phyloP scores from a whole-genome alignment of 768 basidiomycete genomes.

The Suillus cothurnatus region DNA sequence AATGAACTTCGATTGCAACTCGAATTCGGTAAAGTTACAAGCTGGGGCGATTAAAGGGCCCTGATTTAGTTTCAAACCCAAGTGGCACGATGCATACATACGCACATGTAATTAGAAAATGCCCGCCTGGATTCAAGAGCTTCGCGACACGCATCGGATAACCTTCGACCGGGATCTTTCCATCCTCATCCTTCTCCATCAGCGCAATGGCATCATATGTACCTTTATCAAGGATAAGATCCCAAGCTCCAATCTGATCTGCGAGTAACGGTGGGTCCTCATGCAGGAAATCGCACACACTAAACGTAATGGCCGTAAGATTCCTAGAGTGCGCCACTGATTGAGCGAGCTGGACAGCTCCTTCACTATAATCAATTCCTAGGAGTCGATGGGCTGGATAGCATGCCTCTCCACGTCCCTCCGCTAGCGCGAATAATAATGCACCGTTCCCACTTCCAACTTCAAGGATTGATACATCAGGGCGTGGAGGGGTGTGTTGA shows the following conservation, averaged over 20 bases:
- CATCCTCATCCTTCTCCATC: constrained; percentile 56
- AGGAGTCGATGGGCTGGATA: constrained; percentile 53
- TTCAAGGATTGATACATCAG: constrained; percentile 62
- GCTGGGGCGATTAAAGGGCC: constrained; percentile 40
- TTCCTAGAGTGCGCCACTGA: constrained; percentile 53
- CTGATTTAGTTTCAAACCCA: constrained; percentile 3
- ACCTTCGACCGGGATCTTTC: constrained; percentile 50
- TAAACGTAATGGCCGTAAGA: constrained; percentile 50
- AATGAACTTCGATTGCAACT: constrained; percentile 58
- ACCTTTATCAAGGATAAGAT: constrained; percentile 83
- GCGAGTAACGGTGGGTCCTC: constrained; percentile 45
- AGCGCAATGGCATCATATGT: constrained; percentile 87
- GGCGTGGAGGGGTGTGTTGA: constrained; percentile 51
- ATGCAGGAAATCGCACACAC: constrained; percentile 64
- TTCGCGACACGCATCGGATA: constrained; percentile 62
- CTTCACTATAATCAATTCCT: constrained; percentile 80
- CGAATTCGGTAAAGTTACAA: constrained; percentile 85
- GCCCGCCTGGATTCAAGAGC: constrained; percentile 65
- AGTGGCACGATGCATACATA: constrained; percentile 14
- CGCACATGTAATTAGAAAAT: constrained; percentile 82
- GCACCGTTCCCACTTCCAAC: constrained; percentile 83
- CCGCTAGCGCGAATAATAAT: constrained; percentile 65
- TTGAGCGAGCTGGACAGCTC: constrained; percentile 64
- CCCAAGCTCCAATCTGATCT: constrained; percentile 49
- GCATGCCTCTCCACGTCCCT: constrained; percentile 48